Evolutionary conservation across 2,329 filamentous ascomycete genomes (phyloP).

Genomic region (Fusarium sp.): DNA sequence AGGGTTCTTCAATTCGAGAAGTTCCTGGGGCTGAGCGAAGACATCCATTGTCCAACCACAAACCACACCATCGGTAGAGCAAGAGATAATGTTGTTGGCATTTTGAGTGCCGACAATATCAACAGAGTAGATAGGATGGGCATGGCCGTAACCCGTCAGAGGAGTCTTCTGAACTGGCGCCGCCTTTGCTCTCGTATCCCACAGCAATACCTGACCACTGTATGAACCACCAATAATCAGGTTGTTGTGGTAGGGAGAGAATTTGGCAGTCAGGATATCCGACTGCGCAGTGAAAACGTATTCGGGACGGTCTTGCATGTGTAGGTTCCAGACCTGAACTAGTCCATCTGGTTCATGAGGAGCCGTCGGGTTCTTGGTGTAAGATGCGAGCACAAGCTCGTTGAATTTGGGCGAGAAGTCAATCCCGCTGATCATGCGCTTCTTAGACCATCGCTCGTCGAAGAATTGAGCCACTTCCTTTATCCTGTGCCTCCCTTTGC

Average conservation of each 20-base stretch:
- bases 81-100: conserved; percentile 98
- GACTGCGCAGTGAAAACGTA: conserved; percentile 97
- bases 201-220: conserved; percentile 94
- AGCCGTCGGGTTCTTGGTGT: conserved; percentile 96
- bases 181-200: conserved; percentile 93
- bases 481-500: conserved; percentile 80
- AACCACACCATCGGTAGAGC: conserved; percentile 95
- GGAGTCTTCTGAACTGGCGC: conserved; percentile 96
- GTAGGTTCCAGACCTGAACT: conserved; percentile 96
- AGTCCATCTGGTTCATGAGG: conserved; percentile 94
- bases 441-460: conserved; percentile 96
- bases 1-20: conserved; percentile 88
- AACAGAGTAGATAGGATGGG: conserved; percentile 95
- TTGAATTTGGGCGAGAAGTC: conserved; percentile 97
- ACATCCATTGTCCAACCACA: conserved; percentile 99
- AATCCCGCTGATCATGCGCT: conserved; percentile 95
- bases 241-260: conserved; percentile 98
- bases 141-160: conserved; percentile 93
- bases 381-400: conserved; percentile 92
- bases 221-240: conserved; percentile 97
- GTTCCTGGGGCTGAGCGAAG: conserved; percentile 95
- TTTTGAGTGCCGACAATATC: conserved; percentile 98
- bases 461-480: conserved; percentile 95
- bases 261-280: conserved; percentile 94
- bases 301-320: conserved; percentile 94